Base-by-base conservation (phyloP, 1,284 basidiomycete species). In the Cryptococcus sp. region DNA sequence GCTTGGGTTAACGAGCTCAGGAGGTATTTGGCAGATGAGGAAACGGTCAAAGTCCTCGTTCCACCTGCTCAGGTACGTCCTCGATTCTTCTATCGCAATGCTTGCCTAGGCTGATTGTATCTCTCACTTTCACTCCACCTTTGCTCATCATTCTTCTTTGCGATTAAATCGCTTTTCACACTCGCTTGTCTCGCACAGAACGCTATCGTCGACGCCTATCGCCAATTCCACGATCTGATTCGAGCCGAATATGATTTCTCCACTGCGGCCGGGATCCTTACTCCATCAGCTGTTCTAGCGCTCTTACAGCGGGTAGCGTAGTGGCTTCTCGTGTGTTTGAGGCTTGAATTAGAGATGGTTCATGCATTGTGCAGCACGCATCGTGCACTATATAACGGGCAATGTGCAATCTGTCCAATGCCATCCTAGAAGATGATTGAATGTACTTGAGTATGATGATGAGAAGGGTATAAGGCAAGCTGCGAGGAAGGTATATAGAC, bases 1-100 rank as follows among this genome's bases (percentile, higher is more conserved):
- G 76, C 77, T 1, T 83, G 81, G 62, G 82, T 85, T 16, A 81
- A 75, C 6, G 81, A 84, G 49, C 76, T 93, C 64, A 81, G 83
- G 69, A 68, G 90, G 55, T 95, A 93, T 71, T 82, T 96, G 15
- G 86, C 88, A 63, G 89, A 92, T 64, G 83, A 85, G 64, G 83
- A 88, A 58, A 91, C 91, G 7, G 88, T 89, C 38, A 80, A 80
- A 1, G 86, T 94, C 3, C 78, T 95, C 50, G 76, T 93, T 19
- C 85, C 85, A 25, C 91, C 93, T 64, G 82, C 90, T 20, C 82
- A 85, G 70, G 88, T 75, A 16, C 65, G 71, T 71, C 19, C 11
- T 8, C 5, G 1, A 47, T 15, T 11, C 3, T n/a, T 17, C 25
- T 10, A 30, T 5, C 27, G 10, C 5, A 30, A 30, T 5, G 27